phyloP scores from a whole-genome alignment of 495 filamentous ascomycete genomes.

The Extremus antarcticus region DNA sequence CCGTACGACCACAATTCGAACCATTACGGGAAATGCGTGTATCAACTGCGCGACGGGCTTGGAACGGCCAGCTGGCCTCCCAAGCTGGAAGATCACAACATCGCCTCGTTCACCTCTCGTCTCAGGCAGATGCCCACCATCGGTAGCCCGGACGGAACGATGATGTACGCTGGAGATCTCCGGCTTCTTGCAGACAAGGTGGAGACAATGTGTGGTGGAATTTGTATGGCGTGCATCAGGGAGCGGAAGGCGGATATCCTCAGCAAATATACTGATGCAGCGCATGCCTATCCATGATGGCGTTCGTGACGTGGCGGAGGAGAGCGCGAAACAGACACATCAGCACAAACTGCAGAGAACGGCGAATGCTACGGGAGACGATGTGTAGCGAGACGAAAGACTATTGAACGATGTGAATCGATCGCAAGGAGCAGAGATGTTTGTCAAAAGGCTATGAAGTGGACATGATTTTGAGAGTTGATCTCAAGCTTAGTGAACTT shows the following conservation, averaged over 20 bases:
- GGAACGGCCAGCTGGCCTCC: background rate
- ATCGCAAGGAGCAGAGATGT: too few relatives aligned
- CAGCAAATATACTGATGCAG: background rate
- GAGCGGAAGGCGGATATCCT: background rate
- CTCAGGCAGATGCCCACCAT: background rate
- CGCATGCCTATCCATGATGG: too few relatives aligned
- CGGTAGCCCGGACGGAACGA: background rate
- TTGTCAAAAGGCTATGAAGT: too few relatives aligned
- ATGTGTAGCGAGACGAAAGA: too few relatives aligned
- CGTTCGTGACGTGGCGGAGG: too few relatives aligned
- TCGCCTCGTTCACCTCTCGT: background rate
- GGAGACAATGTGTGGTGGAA: background rate
- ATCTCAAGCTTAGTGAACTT: too few relatives aligned
- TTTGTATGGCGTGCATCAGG: conserved; percentile 2
- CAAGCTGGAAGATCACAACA: background rate
- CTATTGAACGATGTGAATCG: too few relatives aligned
- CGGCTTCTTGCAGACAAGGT: too few relatives aligned
- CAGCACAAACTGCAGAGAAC: too few relatives aligned
- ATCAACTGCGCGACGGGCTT: background rate
- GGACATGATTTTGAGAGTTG: too few relatives aligned
- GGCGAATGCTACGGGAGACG: too few relatives aligned
- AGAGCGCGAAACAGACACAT: too few relatives aligned
- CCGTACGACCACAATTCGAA: background rate
- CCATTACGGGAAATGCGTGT: background rate
- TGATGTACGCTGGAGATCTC: background rate